phyloP scores from a whole-genome alignment of 352 stramenopile genomes.

The Globisporangium carolinianum region DNA sequence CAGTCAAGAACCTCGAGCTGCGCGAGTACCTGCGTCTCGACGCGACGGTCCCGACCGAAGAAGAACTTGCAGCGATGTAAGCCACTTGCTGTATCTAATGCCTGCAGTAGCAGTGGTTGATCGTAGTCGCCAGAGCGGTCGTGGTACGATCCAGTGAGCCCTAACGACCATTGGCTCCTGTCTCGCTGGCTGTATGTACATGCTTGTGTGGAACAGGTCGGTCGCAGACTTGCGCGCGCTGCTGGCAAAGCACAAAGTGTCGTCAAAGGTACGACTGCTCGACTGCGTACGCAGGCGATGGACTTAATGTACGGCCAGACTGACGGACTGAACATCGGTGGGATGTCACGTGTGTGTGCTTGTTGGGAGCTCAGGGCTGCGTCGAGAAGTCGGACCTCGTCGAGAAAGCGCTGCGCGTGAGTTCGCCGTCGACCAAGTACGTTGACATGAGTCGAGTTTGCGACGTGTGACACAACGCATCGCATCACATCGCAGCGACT shows the following conservation, averaged over 20 bases:
- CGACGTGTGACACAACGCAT: too few relatives aligned
- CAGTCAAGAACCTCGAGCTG: conserved; percentile 98
- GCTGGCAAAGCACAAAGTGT: conserved; percentile 44
- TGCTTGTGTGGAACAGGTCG: conserved; percentile 22
- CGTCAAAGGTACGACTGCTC: conserved; percentile 23
- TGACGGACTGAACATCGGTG: neutral
- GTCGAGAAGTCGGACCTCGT: conserved; percentile 78
- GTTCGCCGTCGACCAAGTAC: conserved; percentile 62
- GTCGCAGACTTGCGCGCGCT: conserved; percentile 55
- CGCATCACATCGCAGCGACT: too few relatives aligned
- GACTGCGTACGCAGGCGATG: too few relatives aligned
- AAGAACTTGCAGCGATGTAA: conserved; percentile 44
- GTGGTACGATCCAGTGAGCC: neutral
- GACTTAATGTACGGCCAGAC: too few relatives aligned
- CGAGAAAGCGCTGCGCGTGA: conserved; percentile 46
- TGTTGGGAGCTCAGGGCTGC: conserved; percentile 34
- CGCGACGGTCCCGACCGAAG: conserved; percentile 32
- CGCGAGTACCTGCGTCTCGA: conserved; percentile 80
- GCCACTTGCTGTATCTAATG: neutral
- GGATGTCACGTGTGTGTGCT: neutral
- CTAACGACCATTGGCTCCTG: neutral
- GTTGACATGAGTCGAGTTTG: neutral
- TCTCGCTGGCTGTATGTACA: neutral
- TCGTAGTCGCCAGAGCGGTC: too few relatives aligned
- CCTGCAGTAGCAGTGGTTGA: too few relatives aligned